Conservation (phyloP, 176 grass and related monocot species). For the Carex scoparia region DNA sequence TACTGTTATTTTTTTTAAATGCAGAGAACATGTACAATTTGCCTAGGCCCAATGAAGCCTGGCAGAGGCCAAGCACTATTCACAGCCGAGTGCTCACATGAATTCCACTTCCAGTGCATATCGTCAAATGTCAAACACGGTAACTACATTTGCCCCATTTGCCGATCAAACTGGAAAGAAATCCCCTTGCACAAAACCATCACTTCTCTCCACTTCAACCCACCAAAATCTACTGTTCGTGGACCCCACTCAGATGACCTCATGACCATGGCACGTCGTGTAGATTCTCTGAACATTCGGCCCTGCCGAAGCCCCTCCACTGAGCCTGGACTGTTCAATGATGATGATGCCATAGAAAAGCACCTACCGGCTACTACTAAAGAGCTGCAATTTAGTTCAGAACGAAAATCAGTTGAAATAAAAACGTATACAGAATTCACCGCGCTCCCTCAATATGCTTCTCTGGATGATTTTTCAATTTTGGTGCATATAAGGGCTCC, state of each 20-base stretch:
- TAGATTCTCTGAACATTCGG: slow-evolving; percentile 37
- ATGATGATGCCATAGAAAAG: slow-evolving; percentile 65
- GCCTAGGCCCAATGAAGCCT: slow-evolving; percentile 70
- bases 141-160: slow-evolving; percentile 80
- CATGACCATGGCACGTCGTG: slow-evolving; percentile 36
- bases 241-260: slow-evolving; percentile 41
- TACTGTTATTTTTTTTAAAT: slow-evolving; percentile 19
- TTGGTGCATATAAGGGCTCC: slow-evolving; percentile 76
- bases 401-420: slow-evolving; percentile 48
- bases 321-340: slow-evolving; percentile 67
- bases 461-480: slow-evolving; percentile 51
- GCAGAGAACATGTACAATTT: slow-evolving; percentile 88
- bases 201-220: slow-evolving; percentile 45
- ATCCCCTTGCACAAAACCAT: slow-evolving; percentile 56
- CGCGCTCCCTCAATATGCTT: slow-evolving; percentile 43
- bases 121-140: slow-evolving; percentile 88
- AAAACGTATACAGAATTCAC: slow-evolving; percentile 62
- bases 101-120: slow-evolving; percentile 95
- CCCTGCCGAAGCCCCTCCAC: slow-evolving; percentile 29
- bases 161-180: slow-evolving; percentile 88
- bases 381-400: slow-evolving; percentile 31
- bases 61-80: slow-evolving; percentile 82
- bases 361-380: slow-evolving; percentile 16
- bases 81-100: slow-evolving; percentile 92
- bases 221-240: slow-evolving; percentile 27